Percentiles rank a stretch among this genome's conserved stretches.
Conservation (phyloP, 1,284 basidiomycete species). For the Schizophyllum amplum region DNA sequence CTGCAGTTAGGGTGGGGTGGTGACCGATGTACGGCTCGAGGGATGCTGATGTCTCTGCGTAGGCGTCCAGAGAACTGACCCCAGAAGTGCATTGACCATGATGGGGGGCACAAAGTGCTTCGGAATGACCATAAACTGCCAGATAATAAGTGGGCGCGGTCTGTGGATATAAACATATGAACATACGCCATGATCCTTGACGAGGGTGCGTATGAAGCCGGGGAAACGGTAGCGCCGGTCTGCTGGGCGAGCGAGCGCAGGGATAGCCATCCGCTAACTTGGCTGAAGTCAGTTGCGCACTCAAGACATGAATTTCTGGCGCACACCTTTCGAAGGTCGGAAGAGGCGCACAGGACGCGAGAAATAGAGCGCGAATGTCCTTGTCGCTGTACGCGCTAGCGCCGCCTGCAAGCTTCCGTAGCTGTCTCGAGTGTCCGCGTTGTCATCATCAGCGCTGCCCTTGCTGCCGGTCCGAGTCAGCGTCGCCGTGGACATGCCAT, state of each 20-base stretch:
- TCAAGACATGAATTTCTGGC: conserved; percentile 3
- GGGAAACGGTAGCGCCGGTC: conserved; percentile 44
- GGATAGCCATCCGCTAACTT: conserved; percentile 75
- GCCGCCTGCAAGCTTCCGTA: conserved; percentile 53
- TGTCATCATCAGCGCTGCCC: background rate
- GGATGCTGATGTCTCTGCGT: conserved; percentile 39
- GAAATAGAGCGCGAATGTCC: conserved; percentile 64
- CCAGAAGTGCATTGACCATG: conserved; percentile 45
- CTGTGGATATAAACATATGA: conserved; percentile 2
- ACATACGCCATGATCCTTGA: conserved; percentile 64
- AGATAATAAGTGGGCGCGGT: background rate
- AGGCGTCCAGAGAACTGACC: conserved; percentile 75
- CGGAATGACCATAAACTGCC: conserved; percentile 56
- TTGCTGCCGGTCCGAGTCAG: background rate
- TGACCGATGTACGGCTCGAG: conserved; percentile 35
- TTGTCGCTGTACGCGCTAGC: conserved; percentile 56
- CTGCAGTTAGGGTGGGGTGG: conserved; percentile 43
- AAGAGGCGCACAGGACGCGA: conserved; percentile 71
- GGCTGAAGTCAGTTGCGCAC: background rate
- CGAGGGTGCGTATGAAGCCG: conserved; percentile 48
- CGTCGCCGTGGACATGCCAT: background rate
- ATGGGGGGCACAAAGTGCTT: conserved; percentile 76
- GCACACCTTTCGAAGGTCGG: conserved; percentile 61
- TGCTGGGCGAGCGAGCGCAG: conserved; percentile 50
- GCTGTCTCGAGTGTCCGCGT: conserved; percentile 21